A percentile compares a stretch with the other conserved stretches of the same genome.
phyloP scores from a whole-genome alignment of 805 yeast genomes.

The Lachancea waltii region DNA sequence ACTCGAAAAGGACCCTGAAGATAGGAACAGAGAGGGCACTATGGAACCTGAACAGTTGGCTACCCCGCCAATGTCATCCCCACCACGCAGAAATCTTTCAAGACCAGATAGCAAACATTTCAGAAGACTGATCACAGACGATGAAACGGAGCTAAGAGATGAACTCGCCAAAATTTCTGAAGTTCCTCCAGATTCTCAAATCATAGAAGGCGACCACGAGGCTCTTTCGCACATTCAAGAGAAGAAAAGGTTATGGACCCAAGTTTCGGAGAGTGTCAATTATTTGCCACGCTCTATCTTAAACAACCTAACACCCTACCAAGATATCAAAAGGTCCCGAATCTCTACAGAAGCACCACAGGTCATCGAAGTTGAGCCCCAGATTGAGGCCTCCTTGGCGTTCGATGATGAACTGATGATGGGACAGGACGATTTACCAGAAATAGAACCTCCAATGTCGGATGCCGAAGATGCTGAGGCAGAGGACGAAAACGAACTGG shows the following conservation, averaged over 20 bases:
- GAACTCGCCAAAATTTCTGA: slow-evolving; percentile 10
- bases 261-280: slow-evolving; percentile 14
- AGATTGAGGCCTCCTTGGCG: slow-evolving; percentile 23
- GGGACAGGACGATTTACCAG: slow-evolving; percentile 2
- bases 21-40: slow-evolving; percentile 28
- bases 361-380: slow-evolving; percentile 14
- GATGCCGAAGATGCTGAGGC: slow-evolving; percentile 2
- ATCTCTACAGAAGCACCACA: slow-evolving; percentile 3
- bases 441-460: not conserved
- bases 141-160: slow-evolving; percentile 19
- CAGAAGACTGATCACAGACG: slow-evolving; percentile 15
- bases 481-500: slow-evolving; percentile 9
- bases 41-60: slow-evolving; percentile 26
- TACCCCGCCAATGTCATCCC: slow-evolving; percentile 18
- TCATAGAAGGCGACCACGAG: not conserved
- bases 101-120: slow-evolving; percentile 12
- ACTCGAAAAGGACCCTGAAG: slow-evolving; percentile 32
- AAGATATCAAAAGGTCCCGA: slow-evolving; percentile 15
- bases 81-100: slow-evolving; percentile 8
- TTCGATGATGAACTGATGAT: slow-evolving; percentile 16
- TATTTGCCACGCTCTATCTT: slow-evolving; percentile 19
- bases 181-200: not conserved
- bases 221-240: not conserved
- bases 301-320: slow-evolving; percentile 15
- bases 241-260: slow-evolving; percentile 21